phyloP scores from a whole-genome alignment of 495 filamentous ascomycete species.

The Talaromyces liani region DNA sequence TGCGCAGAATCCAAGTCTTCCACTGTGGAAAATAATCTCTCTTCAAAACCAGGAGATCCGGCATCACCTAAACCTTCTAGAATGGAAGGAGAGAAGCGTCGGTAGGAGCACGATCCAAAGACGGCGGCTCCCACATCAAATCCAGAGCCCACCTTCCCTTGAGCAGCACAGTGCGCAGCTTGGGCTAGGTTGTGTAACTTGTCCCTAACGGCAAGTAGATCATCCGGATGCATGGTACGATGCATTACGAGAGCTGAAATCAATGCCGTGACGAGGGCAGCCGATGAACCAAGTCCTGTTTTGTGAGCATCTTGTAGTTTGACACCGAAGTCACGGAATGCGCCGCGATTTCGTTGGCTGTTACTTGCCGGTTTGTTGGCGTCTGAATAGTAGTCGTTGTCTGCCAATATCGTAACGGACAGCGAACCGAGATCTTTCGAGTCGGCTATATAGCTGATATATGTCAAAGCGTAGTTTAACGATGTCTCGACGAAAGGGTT shows the following conservation, averaged over 20 bases:
- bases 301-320: conserved; percentile 78
- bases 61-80: conserved; percentile 57
- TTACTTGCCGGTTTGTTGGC: conserved; percentile 33
- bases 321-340: conserved; percentile 71
- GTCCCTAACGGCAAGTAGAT: conserved; percentile 44
- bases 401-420: conserved; percentile 81
- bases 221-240: conserved; percentile 61
- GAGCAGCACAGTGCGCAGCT: conserved; percentile 87
- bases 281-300: conserved; percentile 92
- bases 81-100: conserved; percentile 77
- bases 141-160: conserved; percentile 92
- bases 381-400: conserved; percentile 94
- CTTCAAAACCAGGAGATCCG: conserved; percentile 56
- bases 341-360: conserved; percentile 15
- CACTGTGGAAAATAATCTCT: conserved; percentile 55
- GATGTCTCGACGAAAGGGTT: conserved; percentile 92
- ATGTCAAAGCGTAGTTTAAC: conserved; percentile 79
- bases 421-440: conserved; percentile 55
- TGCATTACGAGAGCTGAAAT: conserved; percentile 69
- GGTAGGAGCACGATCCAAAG: conserved; percentile 84
- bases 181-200: conserved; percentile 88
- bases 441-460: conserved; percentile 51
- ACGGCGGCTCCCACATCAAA: conserved; percentile 95
- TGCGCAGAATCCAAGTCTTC: conserved; percentile 42
- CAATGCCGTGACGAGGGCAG: conserved; percentile 87